Conservation (phyloP, 2,329 filamentous ascomycete genomes). For the Pseudogymnoascus sp. region DNA sequence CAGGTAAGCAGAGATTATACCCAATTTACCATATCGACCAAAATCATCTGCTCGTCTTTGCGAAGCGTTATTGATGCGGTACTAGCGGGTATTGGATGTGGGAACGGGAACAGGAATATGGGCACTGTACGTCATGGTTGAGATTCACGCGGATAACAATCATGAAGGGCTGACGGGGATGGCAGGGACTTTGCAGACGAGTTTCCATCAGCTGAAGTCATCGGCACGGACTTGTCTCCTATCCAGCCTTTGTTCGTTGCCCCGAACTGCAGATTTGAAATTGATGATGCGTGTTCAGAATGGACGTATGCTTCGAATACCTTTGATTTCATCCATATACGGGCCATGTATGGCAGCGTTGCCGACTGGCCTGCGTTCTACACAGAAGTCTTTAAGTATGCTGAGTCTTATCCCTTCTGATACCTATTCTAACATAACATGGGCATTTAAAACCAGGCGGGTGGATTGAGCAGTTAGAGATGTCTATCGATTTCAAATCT, state of each 20-base stretch:
- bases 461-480: conserved; percentile 13
- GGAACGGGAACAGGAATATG: conserved; percentile 39
- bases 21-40: background rate
- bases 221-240: too few species aligned
- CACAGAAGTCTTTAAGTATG: conserved; percentile 35
- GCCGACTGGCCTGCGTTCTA: background rate
- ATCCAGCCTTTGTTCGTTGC: conserved; percentile 39
- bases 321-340: too few species aligned
- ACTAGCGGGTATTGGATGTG: conserved; percentile 31
- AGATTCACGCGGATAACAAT: conserved; percentile 24
- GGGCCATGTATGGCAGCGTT: too few species aligned
- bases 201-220: too few species aligned
- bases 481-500: background rate
- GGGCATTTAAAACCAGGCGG: conserved; percentile 14
- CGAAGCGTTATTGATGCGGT: background rate
- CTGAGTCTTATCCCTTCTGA: conserved; percentile 18
- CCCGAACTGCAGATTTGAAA: conserved; percentile 34
- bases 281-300: too few species aligned
- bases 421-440: conserved; percentile 14
- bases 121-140: conserved; percentile 32
- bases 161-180: conserved; percentile 28
- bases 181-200: too few species aligned
- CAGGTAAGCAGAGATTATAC: conserved; percentile 15
- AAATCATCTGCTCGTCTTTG: background rate
- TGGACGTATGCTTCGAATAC: too few species aligned